A percentile compares a stretch with the other conserved stretches of the same genome.
Evolutionary conservation across 768 basidiomycete species (phyloP).

Genomic region (Roridomyces roridus): DNA sequence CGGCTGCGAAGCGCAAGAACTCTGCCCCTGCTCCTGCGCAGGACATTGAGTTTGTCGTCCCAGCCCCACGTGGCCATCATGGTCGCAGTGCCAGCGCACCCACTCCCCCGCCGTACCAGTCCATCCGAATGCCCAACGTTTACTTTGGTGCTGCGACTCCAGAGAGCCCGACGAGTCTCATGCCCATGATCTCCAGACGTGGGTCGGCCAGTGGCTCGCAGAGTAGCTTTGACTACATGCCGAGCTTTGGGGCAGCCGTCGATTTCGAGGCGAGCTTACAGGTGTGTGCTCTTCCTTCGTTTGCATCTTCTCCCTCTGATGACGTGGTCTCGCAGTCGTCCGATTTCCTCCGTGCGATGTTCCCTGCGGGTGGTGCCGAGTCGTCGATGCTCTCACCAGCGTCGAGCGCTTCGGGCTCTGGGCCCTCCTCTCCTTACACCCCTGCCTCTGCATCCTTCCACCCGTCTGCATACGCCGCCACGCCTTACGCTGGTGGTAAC

Average conservation of each 20-base stretch:
- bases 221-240: conserved; percentile 58
- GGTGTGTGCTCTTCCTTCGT: conserved; percentile 33
- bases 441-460: conserved; percentile 12
- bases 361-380: conserved; percentile 24
- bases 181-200: conserved; percentile 20
- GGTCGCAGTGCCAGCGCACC: conserved; percentile 60
- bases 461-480: conserved; percentile 6
- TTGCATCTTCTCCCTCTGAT: conserved; percentile 12
- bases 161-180: conserved; percentile 56
- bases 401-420: conserved; percentile 16
- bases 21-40: neutral
- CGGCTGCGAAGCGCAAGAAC: neutral
- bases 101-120: conserved; percentile 69
- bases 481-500: neutral
- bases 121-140: conserved; percentile 75
- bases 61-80: conserved; percentile 23
- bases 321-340: conserved; percentile 41
- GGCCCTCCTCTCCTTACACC: conserved; percentile 19
- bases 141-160: conserved; percentile 60
- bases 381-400: conserved; percentile 11
- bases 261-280: conserved; percentile 58
- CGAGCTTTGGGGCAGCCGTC: conserved; percentile 44
- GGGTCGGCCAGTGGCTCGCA: neutral
- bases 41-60: conserved; percentile 7
- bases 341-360: conserved; percentile 58